Percentiles rank a stretch among this genome's conserved stretches.
Conservation (phyloP, 257 asterid species). For the Solanum paucissectum region DNA sequence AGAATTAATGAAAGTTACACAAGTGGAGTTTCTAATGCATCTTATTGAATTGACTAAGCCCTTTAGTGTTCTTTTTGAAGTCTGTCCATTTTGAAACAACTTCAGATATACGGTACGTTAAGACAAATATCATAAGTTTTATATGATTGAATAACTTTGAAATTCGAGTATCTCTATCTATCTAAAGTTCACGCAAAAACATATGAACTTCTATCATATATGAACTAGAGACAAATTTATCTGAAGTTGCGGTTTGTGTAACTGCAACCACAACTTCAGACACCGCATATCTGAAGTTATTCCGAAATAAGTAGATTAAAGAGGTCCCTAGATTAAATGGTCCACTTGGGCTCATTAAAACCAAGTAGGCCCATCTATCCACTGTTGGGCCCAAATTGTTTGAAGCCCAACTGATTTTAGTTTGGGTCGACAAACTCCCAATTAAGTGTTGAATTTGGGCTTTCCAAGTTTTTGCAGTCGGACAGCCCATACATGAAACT, state of each 20-base stretch:
- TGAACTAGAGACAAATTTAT: background rate
- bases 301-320: background rate
- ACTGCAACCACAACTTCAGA: background rate
- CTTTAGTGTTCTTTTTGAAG: background rate
- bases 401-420: background rate
- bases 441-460: background rate
- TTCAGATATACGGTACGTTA: background rate
- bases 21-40: conserved; percentile 7
- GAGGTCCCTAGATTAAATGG: background rate
- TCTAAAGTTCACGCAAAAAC: background rate
- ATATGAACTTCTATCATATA: background rate
- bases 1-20: conserved; percentile 17
- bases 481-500: background rate
- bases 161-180: background rate
- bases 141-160: too few species aligned
- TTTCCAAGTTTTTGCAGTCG: background rate
- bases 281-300: background rate
- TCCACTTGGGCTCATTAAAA: background rate
- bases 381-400: background rate
- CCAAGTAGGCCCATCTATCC: background rate
- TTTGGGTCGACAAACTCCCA: background rate
- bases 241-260: background rate
- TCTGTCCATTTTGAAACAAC: background rate
- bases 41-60: background rate
- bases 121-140: background rate